Percentiles rank a stretch among this genome's conserved stretches.
Conservation (phyloP, 2,329 filamentous ascomycete genomes). For the Penicillium rolfsii region DNA sequence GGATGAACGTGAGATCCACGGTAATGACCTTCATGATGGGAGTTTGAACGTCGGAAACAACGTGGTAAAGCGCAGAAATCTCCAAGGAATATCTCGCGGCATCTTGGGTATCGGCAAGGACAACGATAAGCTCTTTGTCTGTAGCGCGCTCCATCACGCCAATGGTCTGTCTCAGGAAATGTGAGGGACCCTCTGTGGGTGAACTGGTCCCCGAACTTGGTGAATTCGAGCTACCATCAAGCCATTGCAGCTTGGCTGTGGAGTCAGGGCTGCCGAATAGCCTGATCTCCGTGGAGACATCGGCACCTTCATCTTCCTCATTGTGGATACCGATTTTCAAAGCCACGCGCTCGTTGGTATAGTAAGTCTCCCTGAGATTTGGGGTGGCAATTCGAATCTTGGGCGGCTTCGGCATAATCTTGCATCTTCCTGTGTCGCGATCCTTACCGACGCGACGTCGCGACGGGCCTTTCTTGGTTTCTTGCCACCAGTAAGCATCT, state of each 20-base stretch:
- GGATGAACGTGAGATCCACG: slow-evolving; percentile 72
- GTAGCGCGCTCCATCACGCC: slow-evolving; percentile 40
- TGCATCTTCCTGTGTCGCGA: slow-evolving; percentile 60
- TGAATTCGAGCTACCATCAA: slow-evolving; percentile 36
- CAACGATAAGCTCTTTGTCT: slow-evolving; percentile 39
- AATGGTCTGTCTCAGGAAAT: slow-evolving; percentile 40
- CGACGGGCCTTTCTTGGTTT: slow-evolving; percentile 39
- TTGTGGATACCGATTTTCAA: slow-evolving; percentile 75
- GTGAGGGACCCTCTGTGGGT: slow-evolving; percentile 33
- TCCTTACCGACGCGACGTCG: slow-evolving; percentile 49
- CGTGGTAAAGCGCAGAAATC: slow-evolving; percentile 74
- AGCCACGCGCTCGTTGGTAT: slow-evolving; percentile 76
- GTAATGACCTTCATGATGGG: slow-evolving; percentile 74
- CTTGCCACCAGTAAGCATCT: slow-evolving; percentile 49
- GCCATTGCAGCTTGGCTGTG: slow-evolving; percentile 52
- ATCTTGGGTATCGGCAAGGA: slow-evolving; percentile 58
- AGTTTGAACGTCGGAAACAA: slow-evolving; percentile 78
- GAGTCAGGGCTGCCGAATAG: slow-evolving; percentile 63
- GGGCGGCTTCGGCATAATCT: slow-evolving; percentile 83
- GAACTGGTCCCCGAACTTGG: slow-evolving; percentile 30
- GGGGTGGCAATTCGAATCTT: slow-evolving; percentile 78
- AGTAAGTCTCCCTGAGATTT: slow-evolving; percentile 71
- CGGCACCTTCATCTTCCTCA: slow-evolving; percentile 77
- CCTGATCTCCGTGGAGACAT: slow-evolving; percentile 69
- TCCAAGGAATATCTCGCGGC: slow-evolving; percentile 68